Base-by-base conservation (phyloP, 768 basidiomycete genomes). In the Cystofilobasidium macerans region DNA sequence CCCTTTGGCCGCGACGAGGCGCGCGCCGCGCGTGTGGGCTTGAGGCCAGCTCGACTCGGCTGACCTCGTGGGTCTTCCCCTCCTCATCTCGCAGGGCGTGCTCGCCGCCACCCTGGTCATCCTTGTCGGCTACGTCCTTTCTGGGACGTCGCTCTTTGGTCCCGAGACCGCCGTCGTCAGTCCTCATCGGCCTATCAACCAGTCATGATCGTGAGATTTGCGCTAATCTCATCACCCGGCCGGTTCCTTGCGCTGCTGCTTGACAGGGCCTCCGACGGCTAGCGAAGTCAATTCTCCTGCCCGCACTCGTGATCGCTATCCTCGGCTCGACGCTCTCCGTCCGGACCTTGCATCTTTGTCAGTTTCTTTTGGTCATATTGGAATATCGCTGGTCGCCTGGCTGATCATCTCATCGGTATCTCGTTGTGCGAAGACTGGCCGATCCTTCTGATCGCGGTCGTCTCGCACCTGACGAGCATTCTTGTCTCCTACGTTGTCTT, bases 371-470 rank as follows among this genome's bases (percentile, higher is more conserved):
- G n/a, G n/a, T n/a, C n/a, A n/a, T n/a, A n/a, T n/a, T n/a, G n/a
- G n/a, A n/a, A n/a, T n/a, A n/a, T n/a, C n/a, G n/a, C n/a, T n/a
- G n/a, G n/a, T n/a, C n/a, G n/a, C n/a, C n/a, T n/a, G 9, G 22
- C 24, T 9, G 12, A 8, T 57, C 32, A 16, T 16, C 30, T 1
- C 18, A n/a, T 35, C 30, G 13, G 5, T n/a, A n/a, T n/a, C n/a
- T n/a, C n/a, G n/a, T n/a, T n/a, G n/a, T n/a, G n/a, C n/a, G 6
- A 53, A 67, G 65, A 67, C 54, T 67, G 65, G 65, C 65, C 65
- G 16, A 47, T 67, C 30, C 59, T 67, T 38, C 58, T 51, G 35
- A 45, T 61, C 53, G 54, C 65, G 14, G 36, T 43, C 33, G 35
- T 67, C 35, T 45, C 51, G 38, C 65, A 67, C 42, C 28, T 54